These are phyloP conservation scores for Saccharomycopsis babjevae DNA, from an alignment of 805 yeast species.

Conservation along the genomic window DNA sequence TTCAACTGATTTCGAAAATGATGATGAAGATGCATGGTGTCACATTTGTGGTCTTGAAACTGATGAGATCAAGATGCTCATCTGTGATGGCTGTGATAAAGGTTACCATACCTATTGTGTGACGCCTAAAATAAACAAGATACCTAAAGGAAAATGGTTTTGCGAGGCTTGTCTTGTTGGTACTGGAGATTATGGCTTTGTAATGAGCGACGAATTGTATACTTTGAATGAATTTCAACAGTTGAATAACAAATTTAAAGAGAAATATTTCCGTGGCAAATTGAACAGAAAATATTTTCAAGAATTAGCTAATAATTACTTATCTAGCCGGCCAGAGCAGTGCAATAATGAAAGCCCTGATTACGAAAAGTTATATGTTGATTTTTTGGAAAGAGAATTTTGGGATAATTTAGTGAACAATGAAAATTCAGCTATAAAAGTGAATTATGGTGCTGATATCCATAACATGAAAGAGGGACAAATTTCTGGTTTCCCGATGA, in stretches of 20 bases:
- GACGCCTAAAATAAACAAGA: conserved; percentile 38
- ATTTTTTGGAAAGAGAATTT: conserved; percentile 47
- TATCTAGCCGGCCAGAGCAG: conserved; percentile 36
- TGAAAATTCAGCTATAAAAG: conserved; percentile 41
- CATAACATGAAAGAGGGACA: conserved; percentile 56
- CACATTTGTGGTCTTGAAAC: conserved; percentile 23
- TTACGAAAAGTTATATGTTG: conserved; percentile 17
- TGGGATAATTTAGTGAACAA: conserved; percentile 46
- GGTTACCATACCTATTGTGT: conserved; percentile 62
- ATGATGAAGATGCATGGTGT: conserved; percentile 22
- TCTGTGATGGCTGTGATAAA: conserved; percentile 69
- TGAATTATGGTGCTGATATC: conserved; percentile 79
- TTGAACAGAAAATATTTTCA: conserved; percentile 20
- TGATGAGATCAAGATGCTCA: conserved; percentile 33
- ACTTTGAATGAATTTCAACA: conserved; percentile 50
- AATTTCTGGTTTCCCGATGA: conserved; percentile 66
- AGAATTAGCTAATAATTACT: conserved; percentile 44
- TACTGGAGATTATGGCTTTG: conserved; percentile 82
- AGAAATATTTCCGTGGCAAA: conserved; percentile 33
- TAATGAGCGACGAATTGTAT: conserved; percentile 48
- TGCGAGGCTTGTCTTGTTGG: conserved; percentile 82
- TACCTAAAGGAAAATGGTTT: conserved; percentile 62
- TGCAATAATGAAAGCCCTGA: conserved; percentile 25
- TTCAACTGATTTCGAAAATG: conserved; percentile 21
- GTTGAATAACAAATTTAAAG: conserved; percentile 41